Conservation (phyloP, 2,329 filamentous ascomycete species). For the Nigrospora sphaerica region DNA sequence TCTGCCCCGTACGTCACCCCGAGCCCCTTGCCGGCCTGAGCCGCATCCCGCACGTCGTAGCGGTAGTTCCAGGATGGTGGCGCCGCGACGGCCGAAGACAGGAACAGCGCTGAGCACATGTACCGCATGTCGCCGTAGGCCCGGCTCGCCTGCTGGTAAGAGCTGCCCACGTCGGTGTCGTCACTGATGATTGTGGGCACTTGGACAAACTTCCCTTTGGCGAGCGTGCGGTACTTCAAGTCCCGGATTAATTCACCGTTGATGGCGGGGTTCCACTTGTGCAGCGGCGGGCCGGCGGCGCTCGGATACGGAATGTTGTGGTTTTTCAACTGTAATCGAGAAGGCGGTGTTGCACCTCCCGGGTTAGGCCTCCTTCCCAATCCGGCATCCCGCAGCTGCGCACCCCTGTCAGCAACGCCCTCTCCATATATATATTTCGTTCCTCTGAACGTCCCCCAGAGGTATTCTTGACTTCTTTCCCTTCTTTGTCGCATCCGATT, state of each 20-base stretch:
- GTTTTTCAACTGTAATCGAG: slow-evolving; percentile 19
- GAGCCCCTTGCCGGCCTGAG: slow-evolving; percentile 41
- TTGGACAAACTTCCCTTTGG: slow-evolving; percentile 40
- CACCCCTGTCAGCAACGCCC: no score
- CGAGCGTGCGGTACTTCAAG: slow-evolving; percentile 40
- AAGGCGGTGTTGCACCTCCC: no score
- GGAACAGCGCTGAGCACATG: slow-evolving; percentile 53
- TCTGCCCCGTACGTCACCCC: slow-evolving; percentile 66
- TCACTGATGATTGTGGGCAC: slow-evolving; percentile 49
- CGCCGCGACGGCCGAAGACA: slow-evolving; percentile 31
- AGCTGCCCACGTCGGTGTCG: slow-evolving; percentile 61
- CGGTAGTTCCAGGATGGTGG: slow-evolving; percentile 58
- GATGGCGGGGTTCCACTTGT: slow-evolving; percentile 47
- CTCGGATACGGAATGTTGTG: slow-evolving; percentile 31
- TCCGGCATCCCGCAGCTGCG: no score
- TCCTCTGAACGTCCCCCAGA: no score
- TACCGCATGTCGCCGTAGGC: slow-evolving; percentile 61
- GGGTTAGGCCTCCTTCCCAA: no score
- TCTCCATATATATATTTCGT: no score
- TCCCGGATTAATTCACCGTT: slow-evolving; percentile 46
- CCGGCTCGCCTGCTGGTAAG: slow-evolving; percentile 50
- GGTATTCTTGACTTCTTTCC: no score
- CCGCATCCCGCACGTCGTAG: slow-evolving; percentile 58
- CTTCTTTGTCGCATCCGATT: no score
- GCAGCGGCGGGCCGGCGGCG: slow-evolving; percentile 29